phyloP scores from a whole-genome alignment of 306 rosid species.

The Citrullus amarus region DNA sequence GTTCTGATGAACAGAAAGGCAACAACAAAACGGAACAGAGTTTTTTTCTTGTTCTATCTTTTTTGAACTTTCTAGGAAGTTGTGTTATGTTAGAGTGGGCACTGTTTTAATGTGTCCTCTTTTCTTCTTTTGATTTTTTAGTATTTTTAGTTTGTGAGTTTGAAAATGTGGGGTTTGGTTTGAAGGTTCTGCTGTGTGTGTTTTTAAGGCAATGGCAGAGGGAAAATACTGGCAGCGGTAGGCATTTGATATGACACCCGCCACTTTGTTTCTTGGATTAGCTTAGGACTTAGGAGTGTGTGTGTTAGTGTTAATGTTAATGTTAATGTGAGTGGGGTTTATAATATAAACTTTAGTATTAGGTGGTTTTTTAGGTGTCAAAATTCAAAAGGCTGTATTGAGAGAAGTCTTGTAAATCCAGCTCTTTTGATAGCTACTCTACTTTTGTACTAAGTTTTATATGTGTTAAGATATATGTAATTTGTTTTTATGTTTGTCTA shows the following conservation, averaged over 20 bases:
- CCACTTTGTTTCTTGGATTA: slow-evolving; percentile 8
- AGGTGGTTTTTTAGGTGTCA: not conserved
- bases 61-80: not conserved
- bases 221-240: slow-evolving; percentile 29
- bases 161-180: not conserved
- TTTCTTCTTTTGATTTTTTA: not conserved
- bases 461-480: not conserved
- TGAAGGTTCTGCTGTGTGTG: slow-evolving; percentile 9
- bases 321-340: not conserved
- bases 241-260: slow-evolving; percentile 29
- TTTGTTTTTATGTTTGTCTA: not conserved
- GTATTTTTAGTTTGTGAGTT: not conserved
- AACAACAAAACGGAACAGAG: not conserved
- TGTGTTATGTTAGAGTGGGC: slow-evolving; percentile 16
- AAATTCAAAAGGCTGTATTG: too few relatives aligned
- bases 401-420: not conserved
- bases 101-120: slow-evolving; percentile 21
- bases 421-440: not conserved
- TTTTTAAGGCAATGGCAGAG: slow-evolving; percentile 19
- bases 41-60: not conserved
- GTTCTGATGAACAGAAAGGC: slow-evolving; percentile 15
- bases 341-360: not conserved
- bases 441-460: too few relatives aligned
- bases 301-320: not conserved
- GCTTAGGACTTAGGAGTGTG: not conserved